Percentiles rank a stretch among this genome's conserved stretches.
These are phyloP conservation scores for Neonectria punicea DNA, from an alignment of 2,329 filamentous ascomycete species.

Conservation along the genomic window DNA sequence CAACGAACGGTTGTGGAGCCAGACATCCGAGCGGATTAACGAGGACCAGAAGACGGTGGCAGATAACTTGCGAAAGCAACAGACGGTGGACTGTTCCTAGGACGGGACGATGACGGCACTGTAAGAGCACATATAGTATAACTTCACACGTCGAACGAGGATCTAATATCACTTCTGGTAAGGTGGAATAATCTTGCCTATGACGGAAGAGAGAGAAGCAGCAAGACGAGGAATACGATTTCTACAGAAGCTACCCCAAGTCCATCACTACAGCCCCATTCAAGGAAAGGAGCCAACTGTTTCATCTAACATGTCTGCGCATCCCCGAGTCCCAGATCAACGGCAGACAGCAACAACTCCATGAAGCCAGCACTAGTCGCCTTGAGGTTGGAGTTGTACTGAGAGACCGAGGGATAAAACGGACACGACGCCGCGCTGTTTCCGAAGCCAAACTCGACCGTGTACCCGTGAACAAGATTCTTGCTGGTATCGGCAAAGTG, in stretches of 20 bases:
- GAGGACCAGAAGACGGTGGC: background rate
- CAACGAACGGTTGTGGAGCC: background rate
- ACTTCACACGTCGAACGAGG: no score
- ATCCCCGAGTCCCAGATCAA: conserved; percentile 25
- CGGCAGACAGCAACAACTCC: conserved; percentile 50
- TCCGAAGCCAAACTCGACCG: conserved; percentile 54
- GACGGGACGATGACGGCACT: no score
- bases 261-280: background rate
- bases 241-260: background rate
- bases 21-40: background rate
- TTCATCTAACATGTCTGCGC: conserved; percentile 3
- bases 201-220: no score
- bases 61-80: background rate
- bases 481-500: conserved; percentile 24
- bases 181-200: no score
- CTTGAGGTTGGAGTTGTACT: conserved; percentile 52
- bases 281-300: background rate
- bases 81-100: background rate
- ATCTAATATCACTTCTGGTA: no score
- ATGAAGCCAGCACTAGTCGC: conserved; percentile 55
- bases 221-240: no score
- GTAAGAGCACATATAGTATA: no score
- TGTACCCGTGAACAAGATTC: conserved; percentile 42
- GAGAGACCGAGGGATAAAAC: conserved; percentile 54
- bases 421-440: conserved; percentile 37